phyloP scores from a whole-genome alignment of 2,329 filamentous ascomycete genomes.

The Fusarium sp. region DNA sequence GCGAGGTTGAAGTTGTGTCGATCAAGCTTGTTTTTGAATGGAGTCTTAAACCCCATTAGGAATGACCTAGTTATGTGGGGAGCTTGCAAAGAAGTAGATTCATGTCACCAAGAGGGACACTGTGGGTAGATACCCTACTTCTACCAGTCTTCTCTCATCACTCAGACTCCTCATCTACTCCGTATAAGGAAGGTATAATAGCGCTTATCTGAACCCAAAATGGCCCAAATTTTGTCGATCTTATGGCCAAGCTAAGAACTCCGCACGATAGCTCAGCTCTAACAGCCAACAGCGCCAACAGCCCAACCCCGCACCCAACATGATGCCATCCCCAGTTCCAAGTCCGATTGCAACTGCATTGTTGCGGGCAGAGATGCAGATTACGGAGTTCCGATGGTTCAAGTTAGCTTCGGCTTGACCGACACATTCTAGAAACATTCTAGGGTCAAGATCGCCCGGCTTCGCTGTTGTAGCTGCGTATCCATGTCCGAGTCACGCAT shows the following conservation, averaged over 20 bases:
- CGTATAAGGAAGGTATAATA: background rate
- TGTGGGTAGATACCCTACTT: background rate
- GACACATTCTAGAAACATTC: background rate
- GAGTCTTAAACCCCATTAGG: background rate
- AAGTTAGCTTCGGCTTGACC: background rate
- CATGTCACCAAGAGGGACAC: no score
- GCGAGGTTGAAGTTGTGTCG: background rate
- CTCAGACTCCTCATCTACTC: background rate
- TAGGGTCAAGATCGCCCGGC: background rate
- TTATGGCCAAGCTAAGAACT: background rate
- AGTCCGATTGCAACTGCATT: background rate
- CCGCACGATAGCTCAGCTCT: background rate
- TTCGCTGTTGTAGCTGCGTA: background rate
- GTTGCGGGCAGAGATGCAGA: background rate
- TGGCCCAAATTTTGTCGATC: background rate
- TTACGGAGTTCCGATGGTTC: background rate
- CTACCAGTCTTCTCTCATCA: background rate
- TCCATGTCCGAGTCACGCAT: background rate
- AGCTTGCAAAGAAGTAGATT: background rate
- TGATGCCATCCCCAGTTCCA: background rate
- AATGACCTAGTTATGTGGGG: background rate
- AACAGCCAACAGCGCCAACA: background rate
- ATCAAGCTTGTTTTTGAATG: background rate
- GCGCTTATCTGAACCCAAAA: background rate
- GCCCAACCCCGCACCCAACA: background rate